Evolutionary conservation across 2,329 filamentous ascomycete genomes (phyloP).

Genomic region (Truncatella angustata): DNA sequence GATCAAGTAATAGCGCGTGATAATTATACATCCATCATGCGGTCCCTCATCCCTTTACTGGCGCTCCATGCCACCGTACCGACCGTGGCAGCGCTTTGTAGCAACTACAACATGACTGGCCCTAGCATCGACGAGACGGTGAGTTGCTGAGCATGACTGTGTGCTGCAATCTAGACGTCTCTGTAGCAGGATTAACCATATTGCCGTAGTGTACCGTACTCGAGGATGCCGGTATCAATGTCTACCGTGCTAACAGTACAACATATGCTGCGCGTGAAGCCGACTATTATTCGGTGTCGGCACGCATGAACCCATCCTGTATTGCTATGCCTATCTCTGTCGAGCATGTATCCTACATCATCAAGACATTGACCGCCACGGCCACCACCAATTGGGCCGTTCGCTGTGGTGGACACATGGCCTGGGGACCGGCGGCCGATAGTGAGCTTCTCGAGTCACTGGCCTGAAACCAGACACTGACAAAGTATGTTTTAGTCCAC

Average conservation of each 20-base stretch:
- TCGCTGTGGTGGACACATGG: slow-evolving; percentile 12
- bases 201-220: not conserved
- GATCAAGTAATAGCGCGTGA: too few species aligned
- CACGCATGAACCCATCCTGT: slow-evolving; percentile 5
- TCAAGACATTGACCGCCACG: slow-evolving; percentile 13
- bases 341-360: slow-evolving; percentile 6
- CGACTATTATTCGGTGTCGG: slow-evolving; percentile 4
- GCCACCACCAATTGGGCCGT: slow-evolving; percentile 11
- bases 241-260: not conserved
- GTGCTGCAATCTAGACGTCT: not conserved
- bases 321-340: slow-evolving; percentile 6
- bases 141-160: not conserved
- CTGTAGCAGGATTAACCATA: not conserved
- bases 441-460: too few species aligned
- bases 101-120: too few species aligned
- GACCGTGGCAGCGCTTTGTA: too few species aligned
- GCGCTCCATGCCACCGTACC: too few species aligned
- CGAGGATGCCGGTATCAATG: not conserved
- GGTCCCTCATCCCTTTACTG: too few species aligned
- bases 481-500: too few species aligned
- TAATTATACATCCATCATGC: too few species aligned
- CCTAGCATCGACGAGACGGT: not conserved
- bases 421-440: slow-evolving; percentile 7
- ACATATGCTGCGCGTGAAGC: not conserved
- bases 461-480: too few species aligned